Evolutionary conservation across 352 stramenopile genomes (phyloP).

Genomic region (Pythium phragmitis): DNA sequence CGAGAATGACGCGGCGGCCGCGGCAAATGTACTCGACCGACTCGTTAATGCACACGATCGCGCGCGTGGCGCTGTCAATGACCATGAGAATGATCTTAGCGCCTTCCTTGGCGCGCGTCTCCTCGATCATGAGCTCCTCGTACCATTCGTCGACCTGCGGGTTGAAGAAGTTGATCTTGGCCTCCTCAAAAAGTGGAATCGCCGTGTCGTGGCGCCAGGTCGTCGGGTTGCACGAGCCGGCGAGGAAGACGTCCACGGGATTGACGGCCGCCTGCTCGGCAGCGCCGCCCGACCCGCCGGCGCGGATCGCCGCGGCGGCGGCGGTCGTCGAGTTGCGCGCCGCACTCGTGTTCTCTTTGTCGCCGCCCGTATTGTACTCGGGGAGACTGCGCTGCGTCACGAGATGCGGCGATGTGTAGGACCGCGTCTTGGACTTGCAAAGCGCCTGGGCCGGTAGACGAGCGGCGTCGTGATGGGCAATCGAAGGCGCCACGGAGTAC

Average conservation of each 20-base stretch:
- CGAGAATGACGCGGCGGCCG: conserved; percentile 67
- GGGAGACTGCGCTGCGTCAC: conserved; percentile 20
- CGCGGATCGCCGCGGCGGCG: background rate
- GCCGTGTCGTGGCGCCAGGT: conserved; percentile 81
- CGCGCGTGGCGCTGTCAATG: conserved; percentile 74
- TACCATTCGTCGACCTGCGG: conserved; percentile 90
- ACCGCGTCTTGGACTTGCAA: conserved; percentile 41
- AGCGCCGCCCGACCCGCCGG: background rate
- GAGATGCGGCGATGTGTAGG: conserved; percentile 72
- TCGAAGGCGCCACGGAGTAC: background rate
- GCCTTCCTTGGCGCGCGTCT: conserved; percentile 77
- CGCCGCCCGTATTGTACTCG: background rate
- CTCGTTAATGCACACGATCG: conserved; percentile 87
- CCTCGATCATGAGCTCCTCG: conserved; percentile 79
- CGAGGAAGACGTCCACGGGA: conserved; percentile 76
- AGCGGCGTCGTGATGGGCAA: background rate
- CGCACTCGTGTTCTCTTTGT: conserved; percentile 22
- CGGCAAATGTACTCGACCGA: conserved; percentile 85
- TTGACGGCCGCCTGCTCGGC: conserved; percentile 22
- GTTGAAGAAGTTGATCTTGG: conserved; percentile 81
- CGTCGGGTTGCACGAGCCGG: conserved; percentile 87
- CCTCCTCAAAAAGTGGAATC: conserved; percentile 69
- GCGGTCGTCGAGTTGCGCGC: conserved; percentile 9
- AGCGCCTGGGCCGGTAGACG: conserved; percentile 43
- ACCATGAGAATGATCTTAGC: conserved; percentile 87